A percentile compares a stretch with the other conserved stretches of the same genome.
These are phyloP conservation scores for Phytophthora melonis DNA, from an alignment of 352 stramenopile genomes.

Conservation along the genomic window DNA sequence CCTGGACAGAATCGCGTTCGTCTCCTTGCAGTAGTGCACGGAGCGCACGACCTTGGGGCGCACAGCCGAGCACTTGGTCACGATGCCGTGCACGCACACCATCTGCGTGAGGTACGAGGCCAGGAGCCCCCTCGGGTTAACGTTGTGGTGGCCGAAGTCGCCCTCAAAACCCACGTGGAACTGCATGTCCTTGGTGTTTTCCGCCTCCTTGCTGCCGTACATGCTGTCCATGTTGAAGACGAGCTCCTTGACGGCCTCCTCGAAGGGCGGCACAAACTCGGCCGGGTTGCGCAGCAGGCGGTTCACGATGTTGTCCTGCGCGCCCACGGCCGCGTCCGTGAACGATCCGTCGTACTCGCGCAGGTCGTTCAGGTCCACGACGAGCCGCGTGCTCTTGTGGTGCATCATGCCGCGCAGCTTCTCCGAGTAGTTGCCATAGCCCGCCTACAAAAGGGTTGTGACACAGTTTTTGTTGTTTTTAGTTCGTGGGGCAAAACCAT, in stretches of 20 bases:
- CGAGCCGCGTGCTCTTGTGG: constrained; percentile 73
- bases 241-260: constrained; percentile 82
- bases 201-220: constrained; percentile 81
- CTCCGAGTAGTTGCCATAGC: constrained; percentile 81
- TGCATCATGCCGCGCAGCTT: constrained; percentile 88
- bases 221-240: constrained; percentile 87
- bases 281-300: constrained; percentile 77
- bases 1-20: constrained; percentile 91
- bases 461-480: not conserved
- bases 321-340: constrained; percentile 59
- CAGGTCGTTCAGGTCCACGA: constrained; percentile 93
- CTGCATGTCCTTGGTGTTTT: constrained; percentile 75
- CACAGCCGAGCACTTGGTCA: constrained; percentile 98
- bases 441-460: constrained; percentile 49
- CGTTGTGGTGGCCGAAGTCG: constrained; percentile 93
- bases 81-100: constrained; percentile 99
- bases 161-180: constrained; percentile 94
- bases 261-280: constrained; percentile 86
- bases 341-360: constrained; percentile 91
- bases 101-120: constrained; percentile 93
- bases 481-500: not conserved
- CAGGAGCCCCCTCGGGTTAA: constrained; percentile 94
- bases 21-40: constrained; percentile 98
- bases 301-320: constrained; percentile 83
- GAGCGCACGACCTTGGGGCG: constrained; percentile 98